These are phyloP conservation scores for Arabis hirsuta DNA, from an alignment of 345 rosid genomes.

Conservation along the genomic window DNA sequence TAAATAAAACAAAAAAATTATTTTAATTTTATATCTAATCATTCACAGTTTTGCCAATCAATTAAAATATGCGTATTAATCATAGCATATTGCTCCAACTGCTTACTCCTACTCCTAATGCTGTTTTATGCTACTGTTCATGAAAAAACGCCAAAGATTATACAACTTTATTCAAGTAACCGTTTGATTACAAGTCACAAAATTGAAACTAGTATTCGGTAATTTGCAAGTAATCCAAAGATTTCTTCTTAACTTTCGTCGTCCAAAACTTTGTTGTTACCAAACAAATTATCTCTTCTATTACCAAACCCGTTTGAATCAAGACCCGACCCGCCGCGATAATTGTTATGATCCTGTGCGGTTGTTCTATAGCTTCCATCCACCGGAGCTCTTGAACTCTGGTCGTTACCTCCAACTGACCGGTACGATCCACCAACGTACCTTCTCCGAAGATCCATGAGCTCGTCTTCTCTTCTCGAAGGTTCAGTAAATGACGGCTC, in stretches of 20 bases:
- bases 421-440: slow-evolving; percentile 60
- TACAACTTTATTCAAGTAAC: slow-evolving; percentile 4
- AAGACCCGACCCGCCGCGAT: slow-evolving; percentile 55
- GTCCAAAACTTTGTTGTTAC: slow-evolving; percentile 63
- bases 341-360: slow-evolving; percentile 60
- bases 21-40: no score
- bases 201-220: background rate
- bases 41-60: no score
- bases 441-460: slow-evolving; percentile 71
- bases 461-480: slow-evolving; percentile 62
- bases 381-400: slow-evolving; percentile 57
- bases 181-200: slow-evolving; percentile 15
- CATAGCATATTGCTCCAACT: no score
- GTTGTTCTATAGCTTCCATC: slow-evolving; percentile 63
- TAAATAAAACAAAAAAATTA: no score
- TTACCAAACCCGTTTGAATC: slow-evolving; percentile 71
- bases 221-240: slow-evolving; percentile 21
- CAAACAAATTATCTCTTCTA: slow-evolving; percentile 65
- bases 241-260: slow-evolving; percentile 47
- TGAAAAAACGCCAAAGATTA: no score
- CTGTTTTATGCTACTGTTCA: no score
- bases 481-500: slow-evolving; percentile 61
- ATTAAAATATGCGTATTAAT: no score
- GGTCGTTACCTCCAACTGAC: slow-evolving; percentile 53
- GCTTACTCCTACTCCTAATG: no score